Percentiles rank a stretch among this genome's conserved stretches.
These are phyloP conservation scores for Ricinus communis DNA, from an alignment of 345 rosid species.

Conservation along the genomic window DNA sequence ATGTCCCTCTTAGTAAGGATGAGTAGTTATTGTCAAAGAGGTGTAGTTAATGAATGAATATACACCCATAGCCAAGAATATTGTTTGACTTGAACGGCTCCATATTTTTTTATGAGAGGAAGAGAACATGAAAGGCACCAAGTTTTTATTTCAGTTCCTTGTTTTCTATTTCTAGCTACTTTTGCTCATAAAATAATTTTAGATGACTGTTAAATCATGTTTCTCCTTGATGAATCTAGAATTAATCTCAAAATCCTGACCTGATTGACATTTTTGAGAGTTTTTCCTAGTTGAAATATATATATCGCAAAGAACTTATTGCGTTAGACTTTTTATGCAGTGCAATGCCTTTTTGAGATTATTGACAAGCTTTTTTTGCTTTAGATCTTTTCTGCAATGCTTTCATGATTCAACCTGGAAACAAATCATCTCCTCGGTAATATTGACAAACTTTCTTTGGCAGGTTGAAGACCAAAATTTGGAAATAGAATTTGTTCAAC, in stretches of 20 bases:
- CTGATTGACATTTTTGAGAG: background rate
- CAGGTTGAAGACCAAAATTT: constrained; percentile 51
- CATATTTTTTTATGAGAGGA: no score
- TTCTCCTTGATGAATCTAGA: background rate
- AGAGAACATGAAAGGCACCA: no score
- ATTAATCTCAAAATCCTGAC: background rate
- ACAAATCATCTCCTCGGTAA: background rate
- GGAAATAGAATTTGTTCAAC: constrained; percentile 52
- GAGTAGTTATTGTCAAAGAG: no score
- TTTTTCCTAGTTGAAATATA: background rate
- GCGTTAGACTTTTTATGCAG: background rate
- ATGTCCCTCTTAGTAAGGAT: no score
- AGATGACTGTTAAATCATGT: background rate
- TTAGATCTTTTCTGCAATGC: background rate
- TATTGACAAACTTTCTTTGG: constrained; percentile 10
- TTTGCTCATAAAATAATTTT: background rate
- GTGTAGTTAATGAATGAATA: no score
- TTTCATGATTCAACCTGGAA: background rate
- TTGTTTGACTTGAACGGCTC: no score
- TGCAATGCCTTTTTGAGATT: background rate
- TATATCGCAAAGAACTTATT: background rate
- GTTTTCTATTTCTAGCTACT: background rate
- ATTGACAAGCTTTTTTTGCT: background rate
- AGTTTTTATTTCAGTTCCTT: background rate
- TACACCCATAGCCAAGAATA: no score